A percentile compares a stretch with the other conserved stretches of the same genome.
Conservation (phyloP, 2,329 filamentous ascomycete species). For the Fusarium nanum region DNA sequence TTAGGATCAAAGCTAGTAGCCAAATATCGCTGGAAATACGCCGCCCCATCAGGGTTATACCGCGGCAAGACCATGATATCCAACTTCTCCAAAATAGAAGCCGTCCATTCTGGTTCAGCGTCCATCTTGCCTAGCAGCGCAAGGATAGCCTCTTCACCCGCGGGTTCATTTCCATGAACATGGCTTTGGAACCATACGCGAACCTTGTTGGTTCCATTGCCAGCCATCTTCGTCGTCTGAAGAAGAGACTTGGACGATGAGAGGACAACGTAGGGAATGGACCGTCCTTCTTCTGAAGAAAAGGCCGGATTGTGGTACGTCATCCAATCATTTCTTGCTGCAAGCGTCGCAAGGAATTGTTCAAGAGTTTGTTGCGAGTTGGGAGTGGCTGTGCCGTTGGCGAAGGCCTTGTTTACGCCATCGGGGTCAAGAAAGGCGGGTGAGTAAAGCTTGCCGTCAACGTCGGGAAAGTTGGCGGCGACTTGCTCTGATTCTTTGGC, state of each 20-base stretch:
- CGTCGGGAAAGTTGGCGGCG: slow-evolving; percentile 26
- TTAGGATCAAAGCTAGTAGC: slow-evolving; percentile 50
- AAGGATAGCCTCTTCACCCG: slow-evolving; percentile 47
- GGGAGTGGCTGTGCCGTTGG: slow-evolving; percentile 28
- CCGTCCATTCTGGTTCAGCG: slow-evolving; percentile 46
- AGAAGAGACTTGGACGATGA: slow-evolving; percentile 1
- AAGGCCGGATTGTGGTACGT: slow-evolving; percentile 27
- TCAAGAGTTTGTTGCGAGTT: slow-evolving; percentile 13
- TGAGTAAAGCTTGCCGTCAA: slow-evolving; percentile 26
- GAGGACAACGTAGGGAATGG: slow-evolving; percentile 32
- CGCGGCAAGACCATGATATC: slow-evolving; percentile 49
- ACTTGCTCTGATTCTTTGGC: neutral
- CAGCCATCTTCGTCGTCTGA: neutral
- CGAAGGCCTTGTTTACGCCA: neutral
- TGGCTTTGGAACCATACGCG: slow-evolving; percentile 50
- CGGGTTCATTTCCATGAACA: slow-evolving; percentile 51
- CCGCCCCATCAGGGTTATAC: slow-evolving; percentile 51
- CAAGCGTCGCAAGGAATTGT: slow-evolving; percentile 12
- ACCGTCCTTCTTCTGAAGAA: slow-evolving; percentile 27
- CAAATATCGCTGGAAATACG: slow-evolving; percentile 49
- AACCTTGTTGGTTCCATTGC: slow-evolving; percentile 40
- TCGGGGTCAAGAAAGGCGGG: slow-evolving; percentile 24
- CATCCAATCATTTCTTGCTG: slow-evolving; percentile 29
- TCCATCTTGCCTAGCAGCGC: slow-evolving; percentile 49
- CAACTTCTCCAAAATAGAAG: slow-evolving; percentile 43